phyloP scores from a whole-genome alignment of 139 green algal genomes.

The Deuterostichococcus epilithicus region DNA sequence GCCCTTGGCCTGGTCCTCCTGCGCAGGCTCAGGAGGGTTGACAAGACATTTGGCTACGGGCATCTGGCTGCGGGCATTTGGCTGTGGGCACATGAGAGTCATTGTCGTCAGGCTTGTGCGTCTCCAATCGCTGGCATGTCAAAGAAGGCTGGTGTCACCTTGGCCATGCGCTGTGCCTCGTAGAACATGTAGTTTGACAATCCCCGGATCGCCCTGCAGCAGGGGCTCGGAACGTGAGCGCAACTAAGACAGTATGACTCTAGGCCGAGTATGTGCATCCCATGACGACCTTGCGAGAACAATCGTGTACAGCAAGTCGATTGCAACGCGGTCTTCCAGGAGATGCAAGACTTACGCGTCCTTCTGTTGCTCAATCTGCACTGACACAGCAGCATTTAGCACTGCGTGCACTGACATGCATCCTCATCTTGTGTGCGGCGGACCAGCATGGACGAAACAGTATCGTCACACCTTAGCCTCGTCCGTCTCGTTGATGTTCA shows the following conservation, averaged over 20 bases:
- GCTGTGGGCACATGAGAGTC: too few species aligned
- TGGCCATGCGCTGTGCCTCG: constrained; percentile 57
- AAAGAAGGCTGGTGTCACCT: constrained; percentile 11
- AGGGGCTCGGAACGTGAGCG: background rate
- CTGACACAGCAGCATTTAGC: background rate
- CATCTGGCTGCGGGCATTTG: too few species aligned
- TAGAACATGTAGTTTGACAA: constrained; percentile 67
- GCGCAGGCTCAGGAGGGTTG: too few species aligned
- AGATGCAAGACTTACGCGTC: constrained; percentile 31
- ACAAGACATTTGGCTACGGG: background rate
- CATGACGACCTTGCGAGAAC: background rate
- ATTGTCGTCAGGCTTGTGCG: too few species aligned
- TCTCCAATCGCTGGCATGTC: too few species aligned
- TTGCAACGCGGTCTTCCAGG: background rate
- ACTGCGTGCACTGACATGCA: too few species aligned
- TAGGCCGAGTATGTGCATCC: background rate
- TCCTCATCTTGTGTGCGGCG: too few species aligned
- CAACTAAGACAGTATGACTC: background rate
- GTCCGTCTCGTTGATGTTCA: constrained; percentile 52
- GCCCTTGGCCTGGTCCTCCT: constrained; percentile 24
- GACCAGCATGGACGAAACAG: too few species aligned
- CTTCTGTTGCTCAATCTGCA: constrained; percentile 51
- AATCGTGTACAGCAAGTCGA: background rate
- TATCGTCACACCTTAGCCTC: constrained; percentile 26
- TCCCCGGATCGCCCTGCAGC: constrained; percentile 40